Evolutionary conservation across 2,329 filamentous ascomycete genomes (phyloP).

Genomic region (Beauveria rudraprayagi): DNA sequence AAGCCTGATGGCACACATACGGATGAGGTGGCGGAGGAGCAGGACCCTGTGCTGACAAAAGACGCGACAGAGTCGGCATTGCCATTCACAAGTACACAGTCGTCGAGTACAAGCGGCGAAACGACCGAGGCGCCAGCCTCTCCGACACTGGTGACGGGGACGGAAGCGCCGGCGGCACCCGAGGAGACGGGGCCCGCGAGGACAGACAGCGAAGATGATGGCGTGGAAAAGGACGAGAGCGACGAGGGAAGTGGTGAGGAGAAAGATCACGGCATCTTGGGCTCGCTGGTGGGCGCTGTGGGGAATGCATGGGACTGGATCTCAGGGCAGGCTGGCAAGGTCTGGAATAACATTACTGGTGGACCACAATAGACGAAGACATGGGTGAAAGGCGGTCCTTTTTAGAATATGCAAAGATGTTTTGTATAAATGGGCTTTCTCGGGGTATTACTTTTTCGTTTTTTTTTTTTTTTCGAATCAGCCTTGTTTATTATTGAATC

Average conservation of each 20-base stretch:
- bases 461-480: background rate
- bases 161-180: background rate
- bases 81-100: slow-evolving; percentile 4
- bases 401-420: background rate
- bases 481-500: background rate
- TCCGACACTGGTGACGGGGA: background rate
- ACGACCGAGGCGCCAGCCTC: slow-evolving; percentile 6
- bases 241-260: background rate
- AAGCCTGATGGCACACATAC: slow-evolving; percentile 55
- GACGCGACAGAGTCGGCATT: background rate
- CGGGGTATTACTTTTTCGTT: background rate
- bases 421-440: background rate
- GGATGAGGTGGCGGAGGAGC: slow-evolving; percentile 37
- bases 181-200: background rate
- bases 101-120: slow-evolving; percentile 11
- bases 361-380: background rate
- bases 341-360: slow-evolving; percentile 6
- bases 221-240: background rate
- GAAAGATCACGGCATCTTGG: background rate
- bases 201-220: background rate
- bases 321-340: slow-evolving; percentile 13
- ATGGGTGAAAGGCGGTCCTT: background rate
- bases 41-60: slow-evolving; percentile 38
- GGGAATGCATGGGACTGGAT: slow-evolving; percentile 12
- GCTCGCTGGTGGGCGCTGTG: background rate